Conservation (phyloP, 768 basidiomycete species). For the Trametes cubensis region DNA sequence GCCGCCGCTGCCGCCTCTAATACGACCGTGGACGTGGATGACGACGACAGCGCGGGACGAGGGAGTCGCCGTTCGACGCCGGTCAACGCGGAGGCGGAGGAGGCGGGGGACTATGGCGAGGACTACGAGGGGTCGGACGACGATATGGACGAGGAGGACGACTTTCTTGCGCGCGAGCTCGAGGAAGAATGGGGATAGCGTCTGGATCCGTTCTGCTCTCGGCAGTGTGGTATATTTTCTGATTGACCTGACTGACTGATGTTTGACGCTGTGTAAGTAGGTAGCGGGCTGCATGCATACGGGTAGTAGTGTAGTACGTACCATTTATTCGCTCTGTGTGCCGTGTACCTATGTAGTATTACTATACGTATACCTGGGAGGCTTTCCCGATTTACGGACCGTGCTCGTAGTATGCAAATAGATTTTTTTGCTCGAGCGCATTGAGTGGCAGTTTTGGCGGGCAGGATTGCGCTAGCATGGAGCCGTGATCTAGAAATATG, state of each 20-base stretch:
- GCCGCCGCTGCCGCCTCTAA: background rate
- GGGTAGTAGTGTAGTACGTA: constrained; percentile 48
- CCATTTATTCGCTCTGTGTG: constrained; percentile 59
- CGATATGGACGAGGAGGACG: constrained; percentile 65
- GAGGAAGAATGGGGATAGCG: constrained; percentile 77
- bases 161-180: constrained; percentile 80
- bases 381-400: constrained; percentile 33
- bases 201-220: background rate
- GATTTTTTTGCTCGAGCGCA: too few relatives aligned
- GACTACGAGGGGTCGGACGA: constrained; percentile 42
- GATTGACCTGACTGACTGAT: constrained; percentile 30
- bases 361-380: constrained; percentile 60
- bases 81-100: constrained; percentile 20
- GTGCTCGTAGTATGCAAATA: background rate
- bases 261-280: constrained; percentile 56
- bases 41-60: constrained; percentile 5
- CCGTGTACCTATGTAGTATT: constrained; percentile 56
- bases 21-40: background rate
- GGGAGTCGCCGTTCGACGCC: constrained; percentile 20
- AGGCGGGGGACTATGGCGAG: constrained; percentile 44
- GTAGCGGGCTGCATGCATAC: background rate
- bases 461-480: too few relatives aligned
- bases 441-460: too few relatives aligned
- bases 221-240: too few relatives aligned
- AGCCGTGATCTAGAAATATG: too few relatives aligned